These are phyloP conservation scores for Cladosporium sp. DNA, from an alignment of 2,329 filamentous ascomycete genomes.

Conservation along the genomic window DNA sequence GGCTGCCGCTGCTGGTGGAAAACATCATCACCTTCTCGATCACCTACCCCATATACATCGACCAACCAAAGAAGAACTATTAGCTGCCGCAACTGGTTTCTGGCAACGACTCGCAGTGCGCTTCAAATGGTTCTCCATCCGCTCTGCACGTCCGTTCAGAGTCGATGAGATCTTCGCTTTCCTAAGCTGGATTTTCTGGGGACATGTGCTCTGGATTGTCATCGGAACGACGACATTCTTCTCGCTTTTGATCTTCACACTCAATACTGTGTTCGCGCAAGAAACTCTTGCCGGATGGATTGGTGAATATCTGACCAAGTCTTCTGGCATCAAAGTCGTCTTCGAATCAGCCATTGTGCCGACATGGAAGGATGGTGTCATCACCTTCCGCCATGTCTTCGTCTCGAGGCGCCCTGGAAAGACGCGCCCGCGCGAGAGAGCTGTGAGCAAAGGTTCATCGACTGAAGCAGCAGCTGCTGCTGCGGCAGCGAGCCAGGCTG, in stretches of 20 bases:
- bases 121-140: constrained; percentile 97
- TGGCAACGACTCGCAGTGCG: constrained; percentile 85
- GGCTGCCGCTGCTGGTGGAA: constrained; percentile 16
- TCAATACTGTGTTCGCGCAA: constrained; percentile 96
- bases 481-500: constrained; percentile 55
- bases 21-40: constrained; percentile 45
- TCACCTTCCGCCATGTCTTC: constrained; percentile 94
- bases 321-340: constrained; percentile 86
- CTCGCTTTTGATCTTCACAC: constrained; percentile 80
- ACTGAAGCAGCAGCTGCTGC: constrained; percentile 78
- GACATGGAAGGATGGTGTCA: constrained; percentile 91
- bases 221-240: constrained; percentile 97
- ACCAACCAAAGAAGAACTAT: constrained; percentile 86
- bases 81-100: constrained; percentile 88
- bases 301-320: constrained; percentile 91
- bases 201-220: constrained; percentile 92
- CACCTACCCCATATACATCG: constrained; percentile 67
- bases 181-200: constrained; percentile 89
- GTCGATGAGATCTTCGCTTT: constrained; percentile 94
- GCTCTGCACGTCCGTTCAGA: constrained; percentile 91
- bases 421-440: constrained; percentile 40
- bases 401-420: constrained; percentile 83
- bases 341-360: constrained; percentile 98
- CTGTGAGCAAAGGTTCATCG: constrained; percentile 86
- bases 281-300: constrained; percentile 92